phyloP scores from a whole-genome alignment of 2,329 filamentous ascomycete species.

The Pseudogymnoascus sp. region DNA sequence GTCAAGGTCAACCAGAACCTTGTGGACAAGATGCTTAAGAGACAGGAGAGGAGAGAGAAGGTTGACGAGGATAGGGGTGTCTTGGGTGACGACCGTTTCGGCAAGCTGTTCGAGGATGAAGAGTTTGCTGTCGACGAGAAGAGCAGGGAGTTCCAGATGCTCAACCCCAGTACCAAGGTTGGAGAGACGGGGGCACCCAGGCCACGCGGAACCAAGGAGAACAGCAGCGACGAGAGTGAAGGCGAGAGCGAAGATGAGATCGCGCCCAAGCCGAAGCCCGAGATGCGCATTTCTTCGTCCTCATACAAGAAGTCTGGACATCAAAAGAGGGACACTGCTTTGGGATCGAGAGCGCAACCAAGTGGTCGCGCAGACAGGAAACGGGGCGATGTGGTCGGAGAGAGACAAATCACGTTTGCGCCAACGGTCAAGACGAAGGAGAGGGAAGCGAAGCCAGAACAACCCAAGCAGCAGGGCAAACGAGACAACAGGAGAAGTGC shows the following conservation, averaged over 20 bases:
- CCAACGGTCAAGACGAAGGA: constrained; percentile 51
- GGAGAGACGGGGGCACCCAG: constrained; percentile 31
- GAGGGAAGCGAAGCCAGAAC: constrained; percentile 28
- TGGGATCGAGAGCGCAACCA: constrained; percentile 51
- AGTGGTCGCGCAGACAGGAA: constrained; percentile 38
- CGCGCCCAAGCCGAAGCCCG: constrained; percentile 26
- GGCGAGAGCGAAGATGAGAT: constrained; percentile 39
- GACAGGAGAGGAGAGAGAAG: constrained; percentile 52
- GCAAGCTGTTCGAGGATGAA: constrained; percentile 81
- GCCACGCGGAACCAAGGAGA: constrained; percentile 37
- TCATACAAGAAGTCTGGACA: constrained; percentile 54
- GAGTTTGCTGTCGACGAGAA: constrained; percentile 89
- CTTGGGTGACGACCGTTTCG: constrained; percentile 80
- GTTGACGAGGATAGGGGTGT: constrained; percentile 57
- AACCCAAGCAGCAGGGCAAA: constrained; percentile 20
- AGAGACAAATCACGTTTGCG: constrained; percentile 66
- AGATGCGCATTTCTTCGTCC: constrained; percentile 63
- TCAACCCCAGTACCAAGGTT: constrained; percentile 75
- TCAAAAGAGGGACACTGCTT: constrained; percentile 43
- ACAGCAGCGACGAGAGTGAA: constrained; percentile 33
- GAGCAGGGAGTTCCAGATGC: constrained; percentile 74
- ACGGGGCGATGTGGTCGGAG: constrained; percentile 48
- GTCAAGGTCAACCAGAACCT: constrained; percentile 89
- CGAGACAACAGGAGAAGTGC: constrained; percentile 56
- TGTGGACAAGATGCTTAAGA: constrained; percentile 66